phyloP scores from a whole-genome alignment of 805 yeast genomes.

The Hyphopichia homilentoma region DNA sequence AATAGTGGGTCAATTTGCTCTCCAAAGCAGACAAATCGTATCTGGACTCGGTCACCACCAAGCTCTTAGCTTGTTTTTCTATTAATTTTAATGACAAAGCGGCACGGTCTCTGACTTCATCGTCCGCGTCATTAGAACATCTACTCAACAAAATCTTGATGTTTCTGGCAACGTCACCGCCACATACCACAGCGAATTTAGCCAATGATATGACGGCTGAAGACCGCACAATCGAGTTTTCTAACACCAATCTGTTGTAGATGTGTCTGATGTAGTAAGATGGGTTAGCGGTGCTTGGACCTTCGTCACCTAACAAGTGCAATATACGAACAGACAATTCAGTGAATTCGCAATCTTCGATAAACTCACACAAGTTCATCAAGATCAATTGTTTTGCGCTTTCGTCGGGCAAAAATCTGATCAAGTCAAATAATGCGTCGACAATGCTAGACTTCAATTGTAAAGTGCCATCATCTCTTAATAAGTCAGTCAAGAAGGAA shows the following conservation, averaged over 20 bases:
- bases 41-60: conserved; percentile 63
- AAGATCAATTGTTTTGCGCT: conserved; percentile 78
- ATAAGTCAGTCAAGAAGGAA: conserved; percentile 72
- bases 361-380: conserved; percentile 90
- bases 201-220: conserved; percentile 92
- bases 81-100: conserved; percentile 75
- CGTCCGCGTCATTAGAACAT: conserved; percentile 85
- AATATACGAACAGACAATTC: conserved; percentile 90
- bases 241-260: conserved; percentile 93
- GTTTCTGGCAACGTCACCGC: conserved; percentile 60
- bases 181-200: conserved; percentile 80
- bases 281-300: conserved; percentile 83
- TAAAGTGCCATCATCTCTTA: conserved; percentile 89
- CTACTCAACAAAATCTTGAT: conserved; percentile 74
- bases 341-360: conserved; percentile 96
- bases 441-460: conserved; percentile 82
- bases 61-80: conserved; percentile 28
- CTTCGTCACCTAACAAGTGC: conserved; percentile 90
- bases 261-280: conserved; percentile 92
- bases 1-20: conserved; percentile 67
- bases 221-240: conserved; percentile 91
- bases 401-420: conserved; percentile 70
- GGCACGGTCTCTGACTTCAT: conserved; percentile 98
- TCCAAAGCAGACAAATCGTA: conserved; percentile 80
- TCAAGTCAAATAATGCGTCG: conserved; percentile 89